Conservation (phyloP, 106 monocot species). For the Apostasia shenzhenica region DNA sequence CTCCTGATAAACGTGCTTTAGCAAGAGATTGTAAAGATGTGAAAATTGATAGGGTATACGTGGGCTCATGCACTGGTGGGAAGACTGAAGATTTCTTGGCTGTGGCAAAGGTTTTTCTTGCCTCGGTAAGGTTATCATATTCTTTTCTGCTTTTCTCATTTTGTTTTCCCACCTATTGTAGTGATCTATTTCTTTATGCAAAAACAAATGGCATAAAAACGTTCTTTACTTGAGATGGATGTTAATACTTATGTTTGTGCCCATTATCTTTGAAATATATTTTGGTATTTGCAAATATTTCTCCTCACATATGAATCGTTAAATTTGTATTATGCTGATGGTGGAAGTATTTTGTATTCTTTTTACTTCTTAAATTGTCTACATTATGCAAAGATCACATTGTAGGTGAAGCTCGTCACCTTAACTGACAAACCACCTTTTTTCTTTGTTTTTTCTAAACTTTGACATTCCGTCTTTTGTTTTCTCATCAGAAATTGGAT, state of each 20-base stretch:
- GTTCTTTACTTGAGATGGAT: no score
- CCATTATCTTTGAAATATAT: no score
- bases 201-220: no score
- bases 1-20: constrained; percentile 86
- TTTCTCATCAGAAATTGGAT: no score
- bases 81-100: constrained; percentile 84
- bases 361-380: no score
- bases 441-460: neutral
- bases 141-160: neutral
- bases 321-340: no score
- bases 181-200: neutral
- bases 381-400: no score
- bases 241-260: no score
- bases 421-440: neutral
- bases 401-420: no score
- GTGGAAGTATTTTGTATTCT: no score
- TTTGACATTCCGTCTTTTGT: neutral
- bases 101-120: constrained; percentile 71
- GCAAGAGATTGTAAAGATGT: constrained; percentile 95
- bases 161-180: neutral
- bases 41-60: constrained; percentile 86
- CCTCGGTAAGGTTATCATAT: constrained; percentile 45
- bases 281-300: no score
- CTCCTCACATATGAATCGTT: no score
- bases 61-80: constrained; percentile 92